These are phyloP conservation scores for Wickerhamomyces xylosicus DNA, from an alignment of 805 yeast genomes.

Conservation along the genomic window DNA sequence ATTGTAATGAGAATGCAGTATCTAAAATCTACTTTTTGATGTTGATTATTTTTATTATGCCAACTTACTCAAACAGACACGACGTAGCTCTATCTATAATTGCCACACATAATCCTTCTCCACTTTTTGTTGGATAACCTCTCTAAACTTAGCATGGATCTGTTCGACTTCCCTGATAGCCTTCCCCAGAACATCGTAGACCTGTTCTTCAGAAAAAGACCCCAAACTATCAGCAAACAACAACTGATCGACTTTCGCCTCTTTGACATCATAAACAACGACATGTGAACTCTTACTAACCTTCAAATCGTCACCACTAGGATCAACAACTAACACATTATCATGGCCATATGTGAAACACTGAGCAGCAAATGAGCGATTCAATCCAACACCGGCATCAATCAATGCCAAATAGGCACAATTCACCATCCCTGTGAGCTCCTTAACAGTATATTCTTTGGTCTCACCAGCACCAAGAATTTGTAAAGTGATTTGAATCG, in stretches of 20 bases:
- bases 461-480: constrained; percentile 43
- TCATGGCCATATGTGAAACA: constrained; percentile 31
- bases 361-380: constrained; percentile 49
- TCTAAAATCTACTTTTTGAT: too few relatives aligned
- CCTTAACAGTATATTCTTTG: constrained; percentile 18
- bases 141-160: constrained; percentile 38
- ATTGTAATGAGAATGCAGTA: too few relatives aligned
- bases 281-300: constrained; percentile 51
- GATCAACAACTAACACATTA: constrained; percentile 28
- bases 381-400: constrained; percentile 69
- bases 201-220: constrained; percentile 43
- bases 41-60: too few relatives aligned
- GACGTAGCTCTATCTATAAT: too few relatives aligned
- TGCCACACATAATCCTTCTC: constrained; percentile 53
- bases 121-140: constrained; percentile 36
- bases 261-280: constrained; percentile 46
- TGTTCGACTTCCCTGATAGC: constrained; percentile 38
- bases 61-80: too few relatives aligned
- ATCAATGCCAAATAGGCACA: constrained; percentile 64
- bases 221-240: constrained; percentile 71
- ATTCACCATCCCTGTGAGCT: constrained; percentile 36
- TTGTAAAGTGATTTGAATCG: constrained; percentile 61
- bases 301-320: constrained; percentile 33
- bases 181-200: constrained; percentile 40
- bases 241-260: constrained; percentile 41